Base-by-base conservation (phyloP, 371 early-diverging fungal species). In the Rhizopus stolonifer region DNA sequence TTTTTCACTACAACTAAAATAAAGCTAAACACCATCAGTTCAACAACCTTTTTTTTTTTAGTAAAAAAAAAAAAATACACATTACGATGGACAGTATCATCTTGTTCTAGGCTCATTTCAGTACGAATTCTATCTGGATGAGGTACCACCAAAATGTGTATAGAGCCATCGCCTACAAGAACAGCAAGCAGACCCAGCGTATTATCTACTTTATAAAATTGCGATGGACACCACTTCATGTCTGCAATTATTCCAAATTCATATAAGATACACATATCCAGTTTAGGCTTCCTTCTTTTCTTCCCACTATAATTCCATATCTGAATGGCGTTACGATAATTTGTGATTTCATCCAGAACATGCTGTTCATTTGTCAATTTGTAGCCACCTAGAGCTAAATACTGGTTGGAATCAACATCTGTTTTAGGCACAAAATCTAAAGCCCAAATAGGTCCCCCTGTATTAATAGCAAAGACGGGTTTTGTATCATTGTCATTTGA, bases 381-480 rank as follows among this genome's bases (percentile, higher is more conserved):
- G 50, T 84, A 87, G 0, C 87, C 86, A 4, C 73, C 83, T 15
- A 85, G 50, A 0, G 86, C 85, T n/a, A 88, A 46, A 33, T 82
- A 88, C 43, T 85, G 84, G 14, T 1, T 36, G 14, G 9, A 5
- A 42, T 42, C 58, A 34, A 60, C 43, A 8, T 43, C 53, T n/a
- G 31, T 21, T 26, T 75, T 75, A 3, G 83, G 81, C 14, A 70
- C 74, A 72, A 85, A 86, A 18, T 81, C 84, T 18, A 88, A 46
- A 8, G 78, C 84, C 82, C 85, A 85, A n/a, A 86, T 69, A 18
- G 84, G 75, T 5, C 74, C 70, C 4, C 86, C 89, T n/a, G 69
- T 56, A 34, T 85, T 85, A 2, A 83, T 23, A 10, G 81, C 49
- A 46, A 58, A 53, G 0, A 72, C 77, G 18, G n/a, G n/a, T n/a